These are phyloP conservation scores for Venturia effusa DNA, from an alignment of 2,329 filamentous ascomycete genomes.

Conservation along the genomic window DNA sequence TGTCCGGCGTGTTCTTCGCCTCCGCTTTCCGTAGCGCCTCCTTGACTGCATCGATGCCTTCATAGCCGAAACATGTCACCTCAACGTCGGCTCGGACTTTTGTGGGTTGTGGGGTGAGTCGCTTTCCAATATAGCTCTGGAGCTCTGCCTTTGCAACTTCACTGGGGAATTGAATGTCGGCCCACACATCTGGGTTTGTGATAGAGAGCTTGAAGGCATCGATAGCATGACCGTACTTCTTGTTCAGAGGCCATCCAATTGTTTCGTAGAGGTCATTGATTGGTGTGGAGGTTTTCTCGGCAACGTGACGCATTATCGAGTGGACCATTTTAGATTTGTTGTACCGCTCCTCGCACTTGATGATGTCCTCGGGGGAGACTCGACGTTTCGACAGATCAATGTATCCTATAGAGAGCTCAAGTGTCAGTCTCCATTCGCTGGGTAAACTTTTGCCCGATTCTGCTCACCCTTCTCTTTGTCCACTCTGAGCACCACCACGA, in stretches of 20 bases:
- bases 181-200: conserved; percentile 95
- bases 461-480: conserved; percentile 90
- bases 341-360: conserved; percentile 98
- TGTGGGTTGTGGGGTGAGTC: conserved; percentile 93
- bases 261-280: conserved; percentile 89
- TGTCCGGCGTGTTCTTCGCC: conserved; percentile 81
- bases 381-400: conserved; percentile 98
- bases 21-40: conserved; percentile 82
- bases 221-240: conserved; percentile 91
- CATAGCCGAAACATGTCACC: conserved; percentile 62
- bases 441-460: neutral
- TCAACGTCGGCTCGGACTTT: conserved; percentile 98
- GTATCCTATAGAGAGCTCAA: conserved; percentile 49
- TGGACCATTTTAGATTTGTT: conserved; percentile 99
- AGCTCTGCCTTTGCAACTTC: conserved; percentile 80
- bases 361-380: conserved; percentile 92
- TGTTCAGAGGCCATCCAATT: conserved; percentile 95
- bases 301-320: conserved; percentile 96
- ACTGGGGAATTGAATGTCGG: conserved; percentile 80
- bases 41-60: conserved; percentile 95
- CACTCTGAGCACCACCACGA: conserved; percentile 94
- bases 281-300: conserved; percentile 90
- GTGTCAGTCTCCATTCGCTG: neutral
- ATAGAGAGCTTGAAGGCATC: conserved; percentile 99
- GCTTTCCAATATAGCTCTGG: conserved; percentile 91